Percentiles rank a stretch among this genome's conserved stretches.
These are phyloP conservation scores for Canavalia ensiformis DNA, from an alignment of 306 rosid species.

Conservation along the genomic window DNA sequence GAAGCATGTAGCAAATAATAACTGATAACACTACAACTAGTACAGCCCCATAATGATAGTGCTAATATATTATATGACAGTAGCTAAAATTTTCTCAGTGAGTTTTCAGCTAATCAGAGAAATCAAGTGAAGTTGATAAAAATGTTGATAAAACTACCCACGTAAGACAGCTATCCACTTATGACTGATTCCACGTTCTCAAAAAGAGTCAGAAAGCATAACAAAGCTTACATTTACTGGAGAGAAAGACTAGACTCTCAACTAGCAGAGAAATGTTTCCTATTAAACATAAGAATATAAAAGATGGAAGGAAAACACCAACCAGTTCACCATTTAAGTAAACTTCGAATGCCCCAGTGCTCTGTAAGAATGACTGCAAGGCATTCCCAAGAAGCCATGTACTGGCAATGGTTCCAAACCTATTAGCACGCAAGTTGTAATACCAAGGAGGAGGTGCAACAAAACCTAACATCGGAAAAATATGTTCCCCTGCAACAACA, in stretches of 20 bases:
- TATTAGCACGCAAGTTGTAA: slow-evolving; percentile 72
- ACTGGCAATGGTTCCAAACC: slow-evolving; percentile 75
- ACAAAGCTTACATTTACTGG: slow-evolving; percentile 3
- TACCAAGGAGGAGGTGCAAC: slow-evolving; percentile 81
- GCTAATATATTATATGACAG: slow-evolving; percentile 20
- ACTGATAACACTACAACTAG: slow-evolving; percentile 16
- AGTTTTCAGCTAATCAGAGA: neutral
- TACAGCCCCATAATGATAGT: neutral
- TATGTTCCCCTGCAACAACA: slow-evolving; percentile 77
- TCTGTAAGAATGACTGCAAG: slow-evolving; percentile 79
- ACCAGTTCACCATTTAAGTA: slow-evolving; percentile 86
- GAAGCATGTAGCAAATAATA: neutral
- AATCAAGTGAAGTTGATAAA: slow-evolving; percentile 16
- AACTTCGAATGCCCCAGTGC: slow-evolving; percentile 87
- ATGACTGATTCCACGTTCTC: slow-evolving; percentile 12
- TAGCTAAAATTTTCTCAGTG: neutral
- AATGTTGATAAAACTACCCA: slow-evolving; percentile 17
- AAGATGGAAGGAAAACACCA: slow-evolving; percentile 48
- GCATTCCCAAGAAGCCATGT: slow-evolving; percentile 92
- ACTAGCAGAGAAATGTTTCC: slow-evolving; percentile 8
- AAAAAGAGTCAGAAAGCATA: slow-evolving; percentile 23
- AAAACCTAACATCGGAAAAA: slow-evolving; percentile 75
- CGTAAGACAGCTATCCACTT: neutral
- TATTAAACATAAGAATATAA: neutral
- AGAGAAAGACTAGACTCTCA: slow-evolving; percentile 23